Evolutionary conservation across 148 eudicot species (phyloP), one percentile per base, ranked within the genome.

Genomic region (Rhododendron kiyosumense): DNA sequence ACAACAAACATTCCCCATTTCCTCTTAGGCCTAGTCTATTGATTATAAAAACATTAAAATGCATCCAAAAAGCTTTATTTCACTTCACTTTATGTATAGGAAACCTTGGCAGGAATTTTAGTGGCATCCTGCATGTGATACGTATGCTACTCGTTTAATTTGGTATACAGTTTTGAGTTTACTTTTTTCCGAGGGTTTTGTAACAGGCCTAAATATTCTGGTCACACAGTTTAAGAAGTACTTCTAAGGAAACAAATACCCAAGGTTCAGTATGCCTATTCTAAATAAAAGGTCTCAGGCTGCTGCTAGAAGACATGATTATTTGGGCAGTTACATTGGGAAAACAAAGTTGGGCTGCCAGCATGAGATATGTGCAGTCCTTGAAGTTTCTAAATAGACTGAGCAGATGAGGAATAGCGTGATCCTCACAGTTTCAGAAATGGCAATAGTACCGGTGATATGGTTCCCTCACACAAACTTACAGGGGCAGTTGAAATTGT

Each of bases 121-220:
- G 20, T 71, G 90, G 87, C 89, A 92, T 94, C 81, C 94, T 85
- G 86, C 91, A 95, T n/a, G 93, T 88, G 22, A 94, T 71, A 71
- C 76, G 14, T 65, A n/a, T 12, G 73, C 73, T 67, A 67, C 32
- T 67, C 4, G 4, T 26, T 67, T 26, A 67, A 67, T 67, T 67
- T 11, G 5, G 73, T 5, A n/a, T 67, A 67, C 30, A 26, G 17
- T 67, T 67, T 26, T 28, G 15, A 67, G 74, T 67, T 6, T 26
- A 67, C 74, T 26, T 67, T n/a, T 41, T 67, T 67, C 73, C 1
- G 34, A 95, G 78, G 97, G 92, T 48, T 36, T 2, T 2, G 12
- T 10, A 52, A 52, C 28, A 20, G 52, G 7, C 43, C 17, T 8
- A 13, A 81, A 43, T 30, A 4, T 32, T 49, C 38, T 45, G 52